Evolutionary conservation across 306 rosid species (phyloP), one percentile per base, ranked within the genome.

Genomic region (Castanospermum australe): DNA sequence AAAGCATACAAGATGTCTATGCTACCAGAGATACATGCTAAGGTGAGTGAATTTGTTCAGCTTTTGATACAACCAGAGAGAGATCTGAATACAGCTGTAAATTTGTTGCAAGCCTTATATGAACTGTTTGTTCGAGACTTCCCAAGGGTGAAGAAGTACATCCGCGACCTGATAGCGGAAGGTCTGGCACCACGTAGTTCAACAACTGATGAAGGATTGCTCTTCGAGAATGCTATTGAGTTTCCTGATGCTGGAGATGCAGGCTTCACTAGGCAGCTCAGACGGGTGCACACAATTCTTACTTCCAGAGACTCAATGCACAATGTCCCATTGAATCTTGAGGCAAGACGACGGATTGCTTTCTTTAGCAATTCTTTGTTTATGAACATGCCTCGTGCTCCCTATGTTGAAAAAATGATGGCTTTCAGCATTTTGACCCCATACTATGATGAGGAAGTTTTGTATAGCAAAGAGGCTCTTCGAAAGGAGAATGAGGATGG

Each of bases 331-430:
- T 61, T 71, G 77, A 94, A 92, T 88, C 72, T 83, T 17, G 98
- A 94, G 84, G 97, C 98, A 9, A 89, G 97, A 15, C 79, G 91
- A 47, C 91, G 98, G 41, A 82, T 94, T 70, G 94, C 98, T 76
- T 94, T 94, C 89, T 94, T 92, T 80, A 87, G 90, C 88, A 94
- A 94, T 85, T 94, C 98, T 13, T 89, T 94, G 75, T 94, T 94
- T 81, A 94, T 94, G 98, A 94, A 94, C 87, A 92, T 94, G 74
- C 98, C 98, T 2, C 98, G 97, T 57, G 97, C 97, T 78, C 98
- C 97, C 14, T 12, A 66, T 20, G 94, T 94, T 71, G 98, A 90
- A 77, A 92, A 90, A 79, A 94, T 94, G 97, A 80, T 86, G 94
- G 88, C 98, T 79, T 94, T 94, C 87, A 94, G 94, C 47, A 81